Percentiles rank a stretch among this genome's conserved stretches.
These are phyloP conservation scores for Abelmoschus esculentus DNA, from an alignment of 345 rosid species.

Conservation along the genomic window DNA sequence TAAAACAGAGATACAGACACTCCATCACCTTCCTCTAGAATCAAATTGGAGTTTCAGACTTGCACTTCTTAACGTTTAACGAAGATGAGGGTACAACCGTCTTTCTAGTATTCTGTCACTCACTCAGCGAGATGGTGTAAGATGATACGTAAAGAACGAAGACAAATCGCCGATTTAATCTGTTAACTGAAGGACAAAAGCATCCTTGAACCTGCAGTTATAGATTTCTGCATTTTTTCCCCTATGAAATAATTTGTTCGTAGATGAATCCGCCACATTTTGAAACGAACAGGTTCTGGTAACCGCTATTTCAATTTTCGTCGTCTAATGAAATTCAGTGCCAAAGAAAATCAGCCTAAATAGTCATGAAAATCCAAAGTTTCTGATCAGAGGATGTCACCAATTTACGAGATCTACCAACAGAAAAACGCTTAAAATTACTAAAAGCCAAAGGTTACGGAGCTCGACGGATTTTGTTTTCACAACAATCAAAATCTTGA, in stretches of 20 bases:
- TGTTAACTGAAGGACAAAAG: slow-evolving; percentile 22
- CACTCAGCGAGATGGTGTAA: not conserved
- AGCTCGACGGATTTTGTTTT: not conserved
- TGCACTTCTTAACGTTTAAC: too few relatives aligned
- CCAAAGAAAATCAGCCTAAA: too few relatives aligned
- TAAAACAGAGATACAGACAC: not conserved
- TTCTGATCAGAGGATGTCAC: not conserved
- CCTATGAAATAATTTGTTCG: not conserved
- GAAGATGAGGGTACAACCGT: slow-evolving; percentile 25
- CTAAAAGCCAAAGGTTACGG: not conserved
- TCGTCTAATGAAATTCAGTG: not conserved
- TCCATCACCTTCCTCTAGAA: not conserved
- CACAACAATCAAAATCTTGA: not conserved
- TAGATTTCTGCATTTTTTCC: not conserved
- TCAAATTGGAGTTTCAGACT: not conserved
- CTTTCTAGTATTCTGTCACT: slow-evolving; percentile 14
- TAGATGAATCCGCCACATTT: not conserved
- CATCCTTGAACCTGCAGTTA: slow-evolving; percentile 24
- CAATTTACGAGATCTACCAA: slow-evolving; percentile 9
- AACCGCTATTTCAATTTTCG: not conserved
- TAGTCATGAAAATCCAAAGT: not conserved
- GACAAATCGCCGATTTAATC: slow-evolving; percentile 12
- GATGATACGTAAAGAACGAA: not conserved
- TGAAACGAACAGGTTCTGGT: not conserved
- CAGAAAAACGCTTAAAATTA: not conserved